Evolutionary conservation across 805 yeast genomes (phyloP), one percentile per base, ranked within the genome.

Genomic region (Candida parachauliodes): DNA sequence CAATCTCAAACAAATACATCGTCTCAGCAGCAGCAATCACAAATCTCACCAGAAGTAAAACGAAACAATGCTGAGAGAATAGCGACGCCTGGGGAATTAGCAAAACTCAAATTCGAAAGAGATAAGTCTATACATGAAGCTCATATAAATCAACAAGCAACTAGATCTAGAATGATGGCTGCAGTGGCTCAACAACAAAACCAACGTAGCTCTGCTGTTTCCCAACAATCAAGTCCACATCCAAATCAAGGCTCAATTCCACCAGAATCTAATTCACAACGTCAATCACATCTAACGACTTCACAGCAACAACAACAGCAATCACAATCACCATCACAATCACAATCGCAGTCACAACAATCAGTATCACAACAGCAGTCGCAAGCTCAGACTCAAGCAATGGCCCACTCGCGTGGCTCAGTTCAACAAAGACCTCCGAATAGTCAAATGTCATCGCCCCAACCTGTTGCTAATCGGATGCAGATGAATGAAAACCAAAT

Each of bases 61-160:
- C 21, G 44, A 25, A 54, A 22, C 9, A 38, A 23, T 20, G 37
- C 43, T 40, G 77, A 76, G 43, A 76, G 84, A 2, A 50, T 57
- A 3, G 72, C 74, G 2, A 76, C 94, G 0, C 97, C 98, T 0
- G 79, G 83, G 9, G 96, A 89, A 51, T 72, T 91, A 52, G 77
- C 96, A 0, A 77, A 77, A 44, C 62, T 93, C 64, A 91, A 91
- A 58, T 78, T 69, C 47, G 96, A 91, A 46, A 72, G 95, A 41
- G 98, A 91, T 51, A 82, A 81, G 56, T 82, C 93, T 0, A 73
- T 84, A 14, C 88, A 88, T 46, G 94, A 87, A 47, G 84, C 81
- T 2, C 78, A 77, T 57, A 60, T 77, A 38, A 65, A 63, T 41
- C 70, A 71, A 55, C 66, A 69, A 51, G 65, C 68, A 5, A 61